phyloP scores from a whole-genome alignment of 192 early-diverging fungal genomes.

The Coemansia sp. region DNA sequence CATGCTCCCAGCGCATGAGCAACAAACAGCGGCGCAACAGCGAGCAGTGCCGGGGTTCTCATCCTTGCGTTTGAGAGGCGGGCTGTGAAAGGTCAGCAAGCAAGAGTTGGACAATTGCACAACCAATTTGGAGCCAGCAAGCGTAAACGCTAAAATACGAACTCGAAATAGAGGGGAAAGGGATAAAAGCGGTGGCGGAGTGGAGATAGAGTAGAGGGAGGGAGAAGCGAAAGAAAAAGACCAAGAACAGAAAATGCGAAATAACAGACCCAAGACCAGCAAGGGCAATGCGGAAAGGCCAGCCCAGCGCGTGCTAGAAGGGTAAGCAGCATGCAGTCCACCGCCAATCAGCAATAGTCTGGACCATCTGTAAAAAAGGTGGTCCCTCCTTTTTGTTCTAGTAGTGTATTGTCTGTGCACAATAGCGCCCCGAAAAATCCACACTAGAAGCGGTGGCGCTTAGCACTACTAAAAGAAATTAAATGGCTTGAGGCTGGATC shows the following conservation, averaged over 20 bases:
- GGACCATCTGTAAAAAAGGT: slow-evolving; percentile 7
- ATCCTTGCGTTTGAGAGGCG: slow-evolving; percentile 14
- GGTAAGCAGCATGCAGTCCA: not conserved
- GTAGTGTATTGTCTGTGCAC: slow-evolving; percentile 7
- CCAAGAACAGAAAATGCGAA: not conserved
- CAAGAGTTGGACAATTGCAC: not conserved
- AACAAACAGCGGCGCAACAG: slow-evolving; percentile 21
- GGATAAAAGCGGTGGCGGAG: not conserved
- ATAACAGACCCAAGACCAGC: not conserved
- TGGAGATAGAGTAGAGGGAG: not conserved
- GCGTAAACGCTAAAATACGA: not conserved
- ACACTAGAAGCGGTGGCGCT: not conserved
- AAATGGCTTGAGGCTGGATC: slow-evolving; percentile 7
- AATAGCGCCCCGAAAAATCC: not conserved
- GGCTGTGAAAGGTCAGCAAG: slow-evolving; percentile 2
- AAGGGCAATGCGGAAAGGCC: not conserved
- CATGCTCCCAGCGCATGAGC: slow-evolving; percentile 53
- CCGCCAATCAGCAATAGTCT: slow-evolving; percentile 16
- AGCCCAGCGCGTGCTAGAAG: too few species aligned
- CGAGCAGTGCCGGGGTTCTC: slow-evolving; percentile 19
- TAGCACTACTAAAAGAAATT: not conserved
- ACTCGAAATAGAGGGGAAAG: not conserved
- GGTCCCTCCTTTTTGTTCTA: slow-evolving; percentile 15
- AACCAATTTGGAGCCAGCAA: not conserved
- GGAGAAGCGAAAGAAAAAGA: slow-evolving; percentile 3